These are phyloP conservation scores for Mortierella sp. DNA, from an alignment of 371 early-diverging fungal genomes.

Conservation along the genomic window DNA sequence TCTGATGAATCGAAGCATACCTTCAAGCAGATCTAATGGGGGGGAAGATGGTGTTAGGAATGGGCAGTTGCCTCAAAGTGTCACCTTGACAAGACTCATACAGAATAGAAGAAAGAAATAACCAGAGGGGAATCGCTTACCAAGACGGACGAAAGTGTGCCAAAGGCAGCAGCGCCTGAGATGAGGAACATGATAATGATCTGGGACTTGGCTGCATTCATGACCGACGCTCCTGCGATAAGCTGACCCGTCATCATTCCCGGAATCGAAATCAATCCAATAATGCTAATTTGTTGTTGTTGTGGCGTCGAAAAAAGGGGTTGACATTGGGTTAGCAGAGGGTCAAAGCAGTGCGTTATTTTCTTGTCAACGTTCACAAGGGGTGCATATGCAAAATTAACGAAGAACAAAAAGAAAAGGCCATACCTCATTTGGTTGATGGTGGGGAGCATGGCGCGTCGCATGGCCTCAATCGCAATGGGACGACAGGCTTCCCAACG, in stretches of 20 bases:
- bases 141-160: constrained; percentile 73
- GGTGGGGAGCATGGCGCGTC: constrained; percentile 84
- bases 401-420: background rate
- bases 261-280: constrained; percentile 91
- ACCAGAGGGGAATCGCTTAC: constrained; percentile 46
- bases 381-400: no score
- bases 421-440: constrained; percentile 82
- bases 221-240: constrained; percentile 84
- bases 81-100: background rate
- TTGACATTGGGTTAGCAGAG: background rate
- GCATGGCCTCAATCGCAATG: constrained; percentile 79
- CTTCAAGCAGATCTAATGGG: constrained; percentile 63
- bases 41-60: background rate
- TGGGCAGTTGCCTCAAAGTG: no score
- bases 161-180: constrained; percentile 76
- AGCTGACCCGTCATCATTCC: constrained; percentile 95
- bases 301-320: no score
- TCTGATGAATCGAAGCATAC: constrained; percentile 74
- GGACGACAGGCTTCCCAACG: constrained; percentile 89
- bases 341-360: background rate
- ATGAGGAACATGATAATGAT: constrained; percentile 90
- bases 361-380: background rate
- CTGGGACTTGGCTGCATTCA: constrained; percentile 84
- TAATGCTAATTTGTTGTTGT: constrained; percentile 70
- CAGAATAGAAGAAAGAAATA: background rate